These are phyloP conservation scores for Cyberlindnera xylosilytica DNA, from an alignment of 805 yeast species.

Conservation along the genomic window DNA sequence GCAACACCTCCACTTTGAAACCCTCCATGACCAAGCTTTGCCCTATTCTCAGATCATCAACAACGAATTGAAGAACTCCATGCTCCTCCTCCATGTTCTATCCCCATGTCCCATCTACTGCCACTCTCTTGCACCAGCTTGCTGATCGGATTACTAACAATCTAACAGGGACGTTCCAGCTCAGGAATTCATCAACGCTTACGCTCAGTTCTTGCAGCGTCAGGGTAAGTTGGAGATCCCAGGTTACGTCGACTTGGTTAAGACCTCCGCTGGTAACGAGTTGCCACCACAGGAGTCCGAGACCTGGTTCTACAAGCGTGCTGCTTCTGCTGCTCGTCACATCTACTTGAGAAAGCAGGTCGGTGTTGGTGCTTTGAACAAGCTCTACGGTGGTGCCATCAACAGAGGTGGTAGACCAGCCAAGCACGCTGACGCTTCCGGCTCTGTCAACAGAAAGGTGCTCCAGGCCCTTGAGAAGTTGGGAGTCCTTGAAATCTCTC, in stretches of 20 bases:
- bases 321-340: conserved; percentile 99
- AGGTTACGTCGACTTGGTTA: conserved; percentile 99
- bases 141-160: not conserved
- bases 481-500: conserved; percentile 93
- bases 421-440: conserved; percentile 98
- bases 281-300: conserved; percentile 99
- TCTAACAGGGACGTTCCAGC: conserved; percentile 98
- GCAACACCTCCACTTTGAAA: too few species aligned
- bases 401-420: conserved; percentile 99
- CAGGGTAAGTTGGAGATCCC: conserved; percentile 99
- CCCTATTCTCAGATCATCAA: too few species aligned
- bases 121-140: not conserved
- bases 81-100: too few species aligned
- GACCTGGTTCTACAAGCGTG: conserved; percentile 99
- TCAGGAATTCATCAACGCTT: conserved; percentile 99
- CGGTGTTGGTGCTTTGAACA: conserved; percentile 99
- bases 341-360: conserved; percentile 98
- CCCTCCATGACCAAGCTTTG: too few species aligned
- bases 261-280: conserved; percentile 98
- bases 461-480: conserved; percentile 98
- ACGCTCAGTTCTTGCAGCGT: conserved; percentile 99
- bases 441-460: conserved; percentile 98
- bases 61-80: too few species aligned
- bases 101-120: not conserved
- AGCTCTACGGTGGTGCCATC: conserved; percentile 97